phyloP scores from a whole-genome alignment of 1,139 yeast genomes.

The Pichia inconspicua region DNA sequence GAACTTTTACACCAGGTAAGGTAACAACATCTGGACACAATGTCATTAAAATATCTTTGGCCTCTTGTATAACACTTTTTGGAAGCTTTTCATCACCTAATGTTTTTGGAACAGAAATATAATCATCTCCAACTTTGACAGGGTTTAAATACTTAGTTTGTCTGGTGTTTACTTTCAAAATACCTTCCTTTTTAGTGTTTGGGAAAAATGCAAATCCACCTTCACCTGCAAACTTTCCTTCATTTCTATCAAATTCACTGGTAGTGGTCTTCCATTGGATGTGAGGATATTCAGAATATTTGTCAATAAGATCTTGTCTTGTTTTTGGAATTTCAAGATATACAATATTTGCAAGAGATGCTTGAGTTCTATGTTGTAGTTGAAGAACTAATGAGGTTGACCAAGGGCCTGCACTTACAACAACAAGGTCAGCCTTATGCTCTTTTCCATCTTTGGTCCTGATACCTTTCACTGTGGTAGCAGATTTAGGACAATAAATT shows the following conservation, averaged over 20 bases:
- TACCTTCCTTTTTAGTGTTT: slow-evolving; percentile 14
- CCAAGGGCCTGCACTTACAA: slow-evolving; percentile 37
- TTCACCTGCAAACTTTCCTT: background rate
- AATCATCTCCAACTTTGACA: slow-evolving; percentile 8
- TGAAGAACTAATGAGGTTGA: slow-evolving; percentile 28
- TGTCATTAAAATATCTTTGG: slow-evolving; percentile 11
- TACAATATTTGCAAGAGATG: slow-evolving; percentile 20
- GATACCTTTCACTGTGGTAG: slow-evolving; percentile 22
- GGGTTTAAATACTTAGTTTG: slow-evolving; percentile 16
- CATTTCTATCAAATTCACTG: slow-evolving; percentile 9
- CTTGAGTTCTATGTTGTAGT: slow-evolving; percentile 3
- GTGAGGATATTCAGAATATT: slow-evolving; percentile 21
- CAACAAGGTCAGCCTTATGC: slow-evolving; percentile 29
- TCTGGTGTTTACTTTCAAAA: slow-evolving; percentile 15
- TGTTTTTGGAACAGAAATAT: slow-evolving; percentile 12
- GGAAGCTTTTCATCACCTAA: slow-evolving; percentile 12
- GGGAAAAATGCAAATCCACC: slow-evolving; percentile 14
- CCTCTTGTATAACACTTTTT: slow-evolving; percentile 10
- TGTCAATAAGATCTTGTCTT: slow-evolving; percentile 24
- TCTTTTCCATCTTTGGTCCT: slow-evolving; percentile 27
- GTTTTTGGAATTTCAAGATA: slow-evolving; percentile 24
- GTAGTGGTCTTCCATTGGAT: slow-evolving; percentile 13
- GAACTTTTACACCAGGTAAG: slow-evolving; percentile 12
- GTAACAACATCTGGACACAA: slow-evolving; percentile 13
- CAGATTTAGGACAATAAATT: slow-evolving; percentile 5